Evolutionary conservation across 1,284 basidiomycete species (phyloP).

Genomic region (Heterobasidion parviporum): DNA sequence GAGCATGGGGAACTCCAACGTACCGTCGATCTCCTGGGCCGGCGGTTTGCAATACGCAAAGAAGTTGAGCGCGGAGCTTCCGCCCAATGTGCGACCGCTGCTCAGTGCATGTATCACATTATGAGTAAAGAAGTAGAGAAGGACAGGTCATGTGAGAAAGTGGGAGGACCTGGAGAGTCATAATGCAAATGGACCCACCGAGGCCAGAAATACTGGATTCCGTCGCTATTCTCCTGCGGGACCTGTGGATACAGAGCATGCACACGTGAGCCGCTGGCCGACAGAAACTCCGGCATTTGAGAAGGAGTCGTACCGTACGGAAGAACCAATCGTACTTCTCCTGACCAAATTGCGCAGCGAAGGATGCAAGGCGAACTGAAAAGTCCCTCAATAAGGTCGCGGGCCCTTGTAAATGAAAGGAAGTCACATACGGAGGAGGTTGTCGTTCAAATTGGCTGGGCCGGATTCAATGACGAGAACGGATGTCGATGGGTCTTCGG

Average conservation of each 20-base stretch:
- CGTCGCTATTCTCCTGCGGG: constrained; percentile 12
- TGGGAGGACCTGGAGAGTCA: background rate
- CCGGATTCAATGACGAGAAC: constrained; percentile 34
- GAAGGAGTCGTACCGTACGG: constrained; percentile 15
- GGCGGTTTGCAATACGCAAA: constrained; percentile 18
- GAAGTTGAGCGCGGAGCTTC: constrained; percentile 19
- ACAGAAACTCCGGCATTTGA: background rate
- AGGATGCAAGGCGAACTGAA: background rate
- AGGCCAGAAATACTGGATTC: constrained; percentile 11
- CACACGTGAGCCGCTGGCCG: background rate
- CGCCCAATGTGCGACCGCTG: constrained; percentile 21
- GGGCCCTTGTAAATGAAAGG: background rate
- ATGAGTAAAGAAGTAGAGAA: too few species aligned
- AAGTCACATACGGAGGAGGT: constrained; percentile 15
- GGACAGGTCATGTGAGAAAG: background rate
- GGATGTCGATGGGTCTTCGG: constrained; percentile 17
- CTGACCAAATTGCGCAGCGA: constrained; percentile 13
- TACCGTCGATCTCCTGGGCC: constrained; percentile 17
- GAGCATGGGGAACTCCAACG: background rate
- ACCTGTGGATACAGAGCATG: constrained; percentile 1
- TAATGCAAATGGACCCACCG: constrained; percentile 4
- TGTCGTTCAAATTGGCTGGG: constrained; percentile 22
- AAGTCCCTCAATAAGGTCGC: background rate
- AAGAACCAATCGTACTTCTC: constrained; percentile 22
- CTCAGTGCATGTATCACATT: too few species aligned